Evolutionary conservation across 768 basidiomycete genomes (phyloP), one percentile per base, ranked within the genome.

Genomic region (Hydnomerulius pinastri): DNA sequence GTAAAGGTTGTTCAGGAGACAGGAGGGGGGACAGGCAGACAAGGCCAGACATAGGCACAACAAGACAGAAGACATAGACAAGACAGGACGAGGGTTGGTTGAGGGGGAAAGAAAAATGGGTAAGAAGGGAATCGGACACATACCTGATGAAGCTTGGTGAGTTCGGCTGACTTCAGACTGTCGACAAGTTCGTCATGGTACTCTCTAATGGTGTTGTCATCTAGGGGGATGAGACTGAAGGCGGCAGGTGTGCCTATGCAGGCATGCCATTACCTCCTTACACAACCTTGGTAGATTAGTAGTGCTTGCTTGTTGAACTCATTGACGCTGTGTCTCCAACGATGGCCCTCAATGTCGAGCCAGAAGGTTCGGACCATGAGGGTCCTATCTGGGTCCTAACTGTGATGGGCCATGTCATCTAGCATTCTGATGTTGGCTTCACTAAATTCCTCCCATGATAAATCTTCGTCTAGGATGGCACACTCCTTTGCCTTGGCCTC

Each of bases 311-410:
- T 25, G 7, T 46, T 15, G 11, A 18, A 20, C 3, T n/a, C 24
- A 17, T 7, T 46, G 24, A 2, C 17, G 32, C 15, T 33, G 17
- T 33, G 32, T 11, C 50, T 28, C 11, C 36, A 46, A 4, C 25
- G 15, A 18, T 57, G 55, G 15, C 9, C n/a, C 30, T 51, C 43
- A 8, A 57, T 25, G 4, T 37, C 42, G 10, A 11, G 24, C 52
- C 52, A 57, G 47, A 60, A 53, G 12, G 35, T 36, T 4, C 33
- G 38, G 29, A 57, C 9, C 58, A 60, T 60, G 13, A 11, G 1
- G 2, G 47, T 28, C 6, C 47, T 41, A 11, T 45, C 28, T 4
- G 21, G 3, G 2, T 37, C 44, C 58, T 56, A 60, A 15, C 37
- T 43, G 4, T 46, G 50, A 5, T 32, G 25, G 4, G 23, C 36